Base-by-base conservation (phyloP, 768 basidiomycete species). In the Kwoniella bestiolae region DNA sequence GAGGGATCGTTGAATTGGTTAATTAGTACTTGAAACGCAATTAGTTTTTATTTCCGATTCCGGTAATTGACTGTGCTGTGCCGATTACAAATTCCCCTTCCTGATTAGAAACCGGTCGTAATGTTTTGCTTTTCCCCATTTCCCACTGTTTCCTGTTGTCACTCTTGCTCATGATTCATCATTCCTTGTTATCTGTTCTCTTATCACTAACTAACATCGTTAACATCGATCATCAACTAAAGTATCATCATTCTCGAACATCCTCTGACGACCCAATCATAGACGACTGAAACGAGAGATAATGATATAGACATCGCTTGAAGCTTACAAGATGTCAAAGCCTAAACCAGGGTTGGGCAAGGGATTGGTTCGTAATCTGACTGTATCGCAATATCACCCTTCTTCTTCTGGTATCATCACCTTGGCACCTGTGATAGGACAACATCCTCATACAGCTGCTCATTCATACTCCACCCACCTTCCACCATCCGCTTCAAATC, bases 261-360 rank as follows among this genome's bases (percentile, higher is more conserved):
- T 14, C 2, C 9, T 41, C 38, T n/a, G n/a, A 41, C 38, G 38
- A 41, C 18, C 4, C 0, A 14, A 41, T 18, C 38, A 11, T 14
- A 11, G 38, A 41, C 38, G 18, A 1, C 12, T 18, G 38, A 11
- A 41, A 41, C 38, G 38, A 41, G 38, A 41, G 38, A 41, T 41
- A 41, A 41, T 41, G 38, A 41, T 41, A 41, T 41, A 50, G 47
- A 23, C 51, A 16, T 25, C 11, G 16, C 5, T 49, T 28, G 4
- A 18, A 52, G 56, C 18, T 16, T 41, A 41, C 50, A 51, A 51
- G 52, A 75, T 73, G 71, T 74, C 73, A 6, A 77, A 77, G 55
- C 73, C 75, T 31, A 77, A 74, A 60, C 73, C 75, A 11, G 73
- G 75, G 7, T 53, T 77, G 12, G 70, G 68, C 26, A 74, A 76